Evolutionary conservation across 495 filamentous ascomycete species (phyloP).

Genomic region (Lentithecium fluviatile): DNA sequence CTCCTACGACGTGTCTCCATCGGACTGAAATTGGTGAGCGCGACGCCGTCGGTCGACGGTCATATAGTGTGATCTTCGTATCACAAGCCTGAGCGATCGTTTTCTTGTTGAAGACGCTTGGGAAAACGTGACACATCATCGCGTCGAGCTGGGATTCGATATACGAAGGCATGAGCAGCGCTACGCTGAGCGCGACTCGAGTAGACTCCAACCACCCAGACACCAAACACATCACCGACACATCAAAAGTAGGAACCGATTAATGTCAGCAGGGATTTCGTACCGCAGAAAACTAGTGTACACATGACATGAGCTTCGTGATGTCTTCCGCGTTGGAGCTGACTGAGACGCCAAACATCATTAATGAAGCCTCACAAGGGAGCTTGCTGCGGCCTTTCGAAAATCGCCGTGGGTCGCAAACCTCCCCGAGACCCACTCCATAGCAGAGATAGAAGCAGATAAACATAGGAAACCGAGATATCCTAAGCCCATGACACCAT

Average conservation of each 20-base stretch:
- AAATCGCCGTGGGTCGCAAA: slow-evolving; percentile 8
- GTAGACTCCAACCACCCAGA: not conserved
- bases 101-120: too few species aligned
- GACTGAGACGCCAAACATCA: slow-evolving; percentile 19
- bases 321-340: slow-evolving; percentile 7
- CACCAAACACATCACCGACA: not conserved
- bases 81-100: too few species aligned
- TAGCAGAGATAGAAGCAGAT: slow-evolving; percentile 12
- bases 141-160: not conserved
- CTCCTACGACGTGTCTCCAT: too few species aligned
- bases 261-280: slow-evolving; percentile 8
- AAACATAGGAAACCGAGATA: slow-evolving; percentile 27
- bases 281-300: slow-evolving; percentile 27
- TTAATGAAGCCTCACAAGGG: not conserved
- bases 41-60: too few species aligned
- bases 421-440: slow-evolving; percentile 6
- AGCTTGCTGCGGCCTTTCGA: not conserved
- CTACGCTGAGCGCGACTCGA: not conserved
- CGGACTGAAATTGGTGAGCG: too few species aligned
- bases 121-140: too few species aligned
- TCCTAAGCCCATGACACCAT: slow-evolving; percentile 25
- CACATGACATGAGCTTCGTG: slow-evolving; percentile 28
- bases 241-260: not conserved
- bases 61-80: too few species aligned
- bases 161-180: slow-evolving; percentile 8